phyloP scores from a whole-genome alignment of 208 protist species.

The Leishmania gerbilli region DNA sequence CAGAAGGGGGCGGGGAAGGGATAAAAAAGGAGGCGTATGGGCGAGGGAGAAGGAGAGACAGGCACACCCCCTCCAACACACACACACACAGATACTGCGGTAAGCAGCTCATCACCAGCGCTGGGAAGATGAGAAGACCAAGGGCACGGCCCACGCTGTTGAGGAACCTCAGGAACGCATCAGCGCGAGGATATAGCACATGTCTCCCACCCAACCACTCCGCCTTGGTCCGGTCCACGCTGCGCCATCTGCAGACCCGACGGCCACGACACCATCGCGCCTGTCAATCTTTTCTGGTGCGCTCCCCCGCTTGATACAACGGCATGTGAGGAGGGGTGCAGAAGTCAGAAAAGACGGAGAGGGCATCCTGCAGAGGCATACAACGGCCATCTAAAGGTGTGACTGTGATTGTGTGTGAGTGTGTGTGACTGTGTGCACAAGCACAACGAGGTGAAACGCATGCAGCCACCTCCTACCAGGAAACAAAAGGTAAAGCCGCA shows the following conservation, averaged over 20 bases:
- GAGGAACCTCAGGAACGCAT: background rate
- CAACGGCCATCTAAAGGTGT: background rate
- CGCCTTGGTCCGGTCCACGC: background rate
- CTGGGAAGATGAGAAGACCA: background rate
- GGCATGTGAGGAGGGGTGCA: background rate
- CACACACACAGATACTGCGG: background rate
- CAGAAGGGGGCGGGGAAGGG: conserved; percentile 12
- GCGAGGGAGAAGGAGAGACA: background rate
- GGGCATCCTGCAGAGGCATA: background rate
- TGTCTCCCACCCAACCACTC: background rate
- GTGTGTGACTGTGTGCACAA: background rate
- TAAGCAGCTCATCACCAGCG: background rate
- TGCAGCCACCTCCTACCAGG: background rate
- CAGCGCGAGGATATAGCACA: background rate
- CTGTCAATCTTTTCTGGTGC: background rate
- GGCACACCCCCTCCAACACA: background rate
- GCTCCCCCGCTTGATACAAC: background rate
- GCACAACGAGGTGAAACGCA: background rate
- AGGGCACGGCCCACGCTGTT: background rate
- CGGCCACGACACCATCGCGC: background rate
- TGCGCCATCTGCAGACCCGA: background rate
- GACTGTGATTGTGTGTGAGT: background rate
- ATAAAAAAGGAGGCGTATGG: conserved; percentile 10
- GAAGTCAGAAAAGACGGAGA: background rate
- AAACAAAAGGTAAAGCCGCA: background rate